Evolutionary conservation across 2,329 filamentous ascomycete genomes (phyloP).

Genomic region (Pseudogymnoascus sp.): DNA sequence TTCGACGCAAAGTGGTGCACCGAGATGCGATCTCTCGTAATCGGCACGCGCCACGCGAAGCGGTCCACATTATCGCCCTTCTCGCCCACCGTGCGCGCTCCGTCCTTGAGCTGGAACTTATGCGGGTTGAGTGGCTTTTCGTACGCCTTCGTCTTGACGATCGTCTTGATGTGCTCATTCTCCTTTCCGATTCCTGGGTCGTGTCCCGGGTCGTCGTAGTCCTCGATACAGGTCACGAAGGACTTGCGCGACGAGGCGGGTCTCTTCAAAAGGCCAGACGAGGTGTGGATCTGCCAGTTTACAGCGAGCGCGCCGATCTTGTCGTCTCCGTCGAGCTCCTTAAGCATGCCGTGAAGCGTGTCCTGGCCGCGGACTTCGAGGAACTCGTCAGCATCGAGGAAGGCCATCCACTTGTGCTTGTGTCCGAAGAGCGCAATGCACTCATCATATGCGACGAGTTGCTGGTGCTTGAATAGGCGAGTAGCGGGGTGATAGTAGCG

Average conservation of each 20-base stretch:
- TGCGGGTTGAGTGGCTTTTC: constrained; percentile 18
- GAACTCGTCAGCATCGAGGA: constrained; percentile 27
- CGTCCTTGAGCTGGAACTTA: constrained; percentile 18
- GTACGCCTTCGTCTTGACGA: constrained; percentile 24
- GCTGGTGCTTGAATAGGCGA: constrained; percentile 12
- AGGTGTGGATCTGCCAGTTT: constrained; percentile 28
- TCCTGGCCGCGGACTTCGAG: constrained; percentile 22
- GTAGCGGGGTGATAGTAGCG: constrained; percentile 16
- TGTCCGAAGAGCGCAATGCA: constrained; percentile 20
- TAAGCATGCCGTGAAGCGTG: constrained; percentile 24
- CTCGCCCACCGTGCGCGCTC: constrained; percentile 22
- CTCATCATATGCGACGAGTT: constrained; percentile 18
- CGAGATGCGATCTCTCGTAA: constrained; percentile 24
- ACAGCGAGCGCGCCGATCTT: constrained; percentile 27
- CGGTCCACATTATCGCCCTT: constrained; percentile 18
- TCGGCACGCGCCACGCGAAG: constrained; percentile 21
- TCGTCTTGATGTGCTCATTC: constrained; percentile 28
- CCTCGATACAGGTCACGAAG: constrained; percentile 25
- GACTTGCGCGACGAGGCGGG: constrained; percentile 20
- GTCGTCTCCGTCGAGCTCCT: constrained; percentile 20
- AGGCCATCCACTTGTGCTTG: constrained; percentile 28
- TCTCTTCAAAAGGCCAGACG: constrained; percentile 21
- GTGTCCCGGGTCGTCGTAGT: constrained; percentile 16
- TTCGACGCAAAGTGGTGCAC: constrained; percentile 30
- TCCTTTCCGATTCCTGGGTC: constrained; percentile 16